Conservation (phyloP, 31 red algal species). For the Porphyra umbilicalis region DNA sequence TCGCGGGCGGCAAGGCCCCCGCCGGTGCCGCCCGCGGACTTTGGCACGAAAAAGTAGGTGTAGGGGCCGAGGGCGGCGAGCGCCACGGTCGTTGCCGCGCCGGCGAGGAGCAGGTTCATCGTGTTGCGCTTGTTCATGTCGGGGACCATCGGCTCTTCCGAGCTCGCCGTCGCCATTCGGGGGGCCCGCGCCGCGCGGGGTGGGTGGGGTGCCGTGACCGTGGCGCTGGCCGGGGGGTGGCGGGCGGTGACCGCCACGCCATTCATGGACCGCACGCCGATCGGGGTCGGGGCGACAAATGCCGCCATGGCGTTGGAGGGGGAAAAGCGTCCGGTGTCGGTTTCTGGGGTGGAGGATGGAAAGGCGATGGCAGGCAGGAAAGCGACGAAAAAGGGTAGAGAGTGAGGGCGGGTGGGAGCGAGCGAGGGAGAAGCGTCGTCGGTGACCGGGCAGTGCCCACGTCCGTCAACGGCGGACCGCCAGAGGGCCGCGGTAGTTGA, state of each 20-base stretch:
- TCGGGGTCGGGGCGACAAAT: constrained; percentile 35
- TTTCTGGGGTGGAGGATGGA: background rate
- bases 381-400: background rate
- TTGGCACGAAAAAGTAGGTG: constrained; percentile 77
- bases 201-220: constrained; percentile 9
- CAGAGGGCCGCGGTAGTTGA: too few relatives aligned
- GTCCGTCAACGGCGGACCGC: too few relatives aligned
- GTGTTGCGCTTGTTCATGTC: constrained; percentile 85
- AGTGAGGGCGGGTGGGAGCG: too few relatives aligned
- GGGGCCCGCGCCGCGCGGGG: constrained; percentile 1
- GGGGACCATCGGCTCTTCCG: constrained; percentile 31
- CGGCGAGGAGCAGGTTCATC: constrained; percentile 78
- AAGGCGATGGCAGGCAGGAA: background rate
- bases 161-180: background rate
- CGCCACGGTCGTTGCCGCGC: constrained; percentile 44
- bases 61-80: constrained; percentile 46
- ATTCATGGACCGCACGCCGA: constrained; percentile 1
- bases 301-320: constrained; percentile 16
- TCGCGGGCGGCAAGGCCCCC: constrained; percentile 70
- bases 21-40: constrained; percentile 17
- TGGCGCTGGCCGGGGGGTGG: constrained; percentile 18
- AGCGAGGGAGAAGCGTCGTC: too few relatives aligned
- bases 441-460: too few relatives aligned
- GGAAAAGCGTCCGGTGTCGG: background rate
- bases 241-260: background rate